Conservation (phyloP, 2,329 filamentous ascomycete genomes). For the Sporothrix mexicana region DNA sequence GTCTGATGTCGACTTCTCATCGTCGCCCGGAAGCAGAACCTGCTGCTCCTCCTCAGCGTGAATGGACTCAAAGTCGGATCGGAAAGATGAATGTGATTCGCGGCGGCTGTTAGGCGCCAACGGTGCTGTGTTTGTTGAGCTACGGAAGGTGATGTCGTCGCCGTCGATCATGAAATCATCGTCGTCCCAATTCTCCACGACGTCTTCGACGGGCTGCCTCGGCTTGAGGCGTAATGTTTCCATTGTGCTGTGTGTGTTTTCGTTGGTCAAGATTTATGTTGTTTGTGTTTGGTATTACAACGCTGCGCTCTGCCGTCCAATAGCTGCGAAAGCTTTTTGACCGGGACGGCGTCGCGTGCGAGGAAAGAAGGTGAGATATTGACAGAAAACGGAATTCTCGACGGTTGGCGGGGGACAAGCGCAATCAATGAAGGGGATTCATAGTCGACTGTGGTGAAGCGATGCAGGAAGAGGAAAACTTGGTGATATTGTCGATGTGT, state of each 20-base stretch:
- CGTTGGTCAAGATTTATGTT: conserved; percentile 9
- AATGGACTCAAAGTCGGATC: conserved; percentile 79
- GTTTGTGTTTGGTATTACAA: not conserved
- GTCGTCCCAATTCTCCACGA: conserved; percentile 80
- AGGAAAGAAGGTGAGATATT: conserved; percentile 27
- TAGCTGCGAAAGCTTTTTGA: conserved; percentile 26
- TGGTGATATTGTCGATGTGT: not conserved
- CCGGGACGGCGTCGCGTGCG: conserved; percentile 34
- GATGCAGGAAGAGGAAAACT: not conserved
- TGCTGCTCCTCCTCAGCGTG: conserved; percentile 87
- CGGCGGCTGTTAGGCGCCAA: conserved; percentile 61
- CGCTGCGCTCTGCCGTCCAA: conserved; percentile 33
- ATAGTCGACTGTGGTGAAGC: conserved; percentile 42
- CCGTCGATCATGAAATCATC: conserved; percentile 74
- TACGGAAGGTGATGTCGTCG: conserved; percentile 67
- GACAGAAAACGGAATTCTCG: not conserved
- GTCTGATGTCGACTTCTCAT: conserved; percentile 81
- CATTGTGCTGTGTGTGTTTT: conserved; percentile 48
- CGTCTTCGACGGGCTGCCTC: conserved; percentile 61
- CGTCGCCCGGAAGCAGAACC: conserved; percentile 80
- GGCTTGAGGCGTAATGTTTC: conserved; percentile 61
- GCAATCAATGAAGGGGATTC: conserved; percentile 44
- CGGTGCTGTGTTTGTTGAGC: conserved; percentile 52
- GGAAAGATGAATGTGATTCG: conserved; percentile 82
- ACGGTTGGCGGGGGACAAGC: conserved; percentile 1